Base-by-base conservation (phyloP, 192 early-diverging fungal species). In the Paraglomus brasilianum region DNA sequence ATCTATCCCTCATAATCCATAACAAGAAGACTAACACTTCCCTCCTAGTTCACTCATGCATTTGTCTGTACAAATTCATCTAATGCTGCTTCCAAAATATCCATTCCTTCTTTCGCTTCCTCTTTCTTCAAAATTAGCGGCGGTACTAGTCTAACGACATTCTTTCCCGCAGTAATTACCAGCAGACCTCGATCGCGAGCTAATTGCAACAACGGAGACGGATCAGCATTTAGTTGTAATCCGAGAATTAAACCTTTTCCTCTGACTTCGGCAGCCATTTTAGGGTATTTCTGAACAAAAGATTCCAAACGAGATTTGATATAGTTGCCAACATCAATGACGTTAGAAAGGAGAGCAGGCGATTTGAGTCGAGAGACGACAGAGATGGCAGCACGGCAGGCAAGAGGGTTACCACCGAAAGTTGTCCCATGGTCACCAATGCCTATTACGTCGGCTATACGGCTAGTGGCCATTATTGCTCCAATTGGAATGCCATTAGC, bases 401-500 rank as follows among this genome's bases (percentile, higher is more conserved):
- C 95, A 47, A 99, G 75, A 7, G 97, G 95, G 69, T 89, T 91
- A 41, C 97, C 97, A 65, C 97, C 97, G 85, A 97, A 99, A 7
- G 95, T 97, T 11, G 97, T 97, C 57, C 97, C 97, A 72, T 98
- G 97, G 78, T 98, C 95, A 59, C 84, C 91, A 15, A 90, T 82
- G 24, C 86, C 86, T 78, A 98, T 90, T 48, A 87, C 70, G n/a
- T 84, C 82, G 5, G 94, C 94, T 19, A 97, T 92, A 65, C 81
- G 77, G 61, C 87, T 78, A 61, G 84, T 84, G 56, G 91, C 83
- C 72, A 97, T 72, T 61, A 91, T 86, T n/a, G 95, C 95, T 63
- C 97, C 97, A 71, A 98, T 94, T 13, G 97, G 97, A 41, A 97
- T 76, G 59, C 97, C 97, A 77, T 96, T 97, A 42, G 94, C 97